Conservation (phyloP, 768 basidiomycete genomes). For the Hortiboletus flavorubellus region DNA sequence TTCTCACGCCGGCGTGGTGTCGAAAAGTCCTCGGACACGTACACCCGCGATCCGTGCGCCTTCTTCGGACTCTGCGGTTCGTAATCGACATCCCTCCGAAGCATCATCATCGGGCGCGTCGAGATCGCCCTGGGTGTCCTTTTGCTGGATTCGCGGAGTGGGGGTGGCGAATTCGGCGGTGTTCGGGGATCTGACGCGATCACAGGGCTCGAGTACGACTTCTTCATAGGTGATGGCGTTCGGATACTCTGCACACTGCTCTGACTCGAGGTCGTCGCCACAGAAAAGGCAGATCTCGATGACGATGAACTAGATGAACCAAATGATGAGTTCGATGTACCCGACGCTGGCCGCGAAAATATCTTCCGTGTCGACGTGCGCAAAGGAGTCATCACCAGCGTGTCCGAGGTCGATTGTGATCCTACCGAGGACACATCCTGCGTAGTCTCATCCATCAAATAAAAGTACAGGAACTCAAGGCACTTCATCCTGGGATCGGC, state of each 20-base stretch:
- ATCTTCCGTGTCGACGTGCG: constrained; percentile 20
- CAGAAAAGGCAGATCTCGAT: constrained; percentile 40
- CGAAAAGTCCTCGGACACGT: constrained; percentile 24
- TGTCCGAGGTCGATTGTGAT: constrained; percentile 35
- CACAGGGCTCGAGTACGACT: constrained; percentile 26
- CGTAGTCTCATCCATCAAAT: constrained; percentile 78
- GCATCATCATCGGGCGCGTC: constrained; percentile 56
- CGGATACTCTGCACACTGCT: constrained; percentile 24
- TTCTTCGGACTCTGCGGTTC: constrained; percentile 71
- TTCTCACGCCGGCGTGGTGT: constrained; percentile 9
- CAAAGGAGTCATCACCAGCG: constrained; percentile 28
- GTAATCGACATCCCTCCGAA: constrained; percentile 70
- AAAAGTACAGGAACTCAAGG: constrained; percentile 93
- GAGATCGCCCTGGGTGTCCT: constrained; percentile 20
- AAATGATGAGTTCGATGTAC: constrained; percentile 17
- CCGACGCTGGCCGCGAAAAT: constrained; percentile 22
- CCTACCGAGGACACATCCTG: constrained; percentile 8
- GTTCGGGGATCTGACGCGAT: constrained; percentile 18
- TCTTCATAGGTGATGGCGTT: constrained; percentile 44
- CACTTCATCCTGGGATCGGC: constrained; percentile 78
- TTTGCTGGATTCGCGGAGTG: constrained; percentile 23
- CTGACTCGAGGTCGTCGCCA: constrained; percentile 34
- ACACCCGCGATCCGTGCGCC: constrained; percentile 32
- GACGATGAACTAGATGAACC: constrained; percentile 25
- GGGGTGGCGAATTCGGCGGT: constrained; percentile 26